phyloP scores from a whole-genome alignment of 164 flowering plant genomes.

The Hamamelis virginiana region DNA sequence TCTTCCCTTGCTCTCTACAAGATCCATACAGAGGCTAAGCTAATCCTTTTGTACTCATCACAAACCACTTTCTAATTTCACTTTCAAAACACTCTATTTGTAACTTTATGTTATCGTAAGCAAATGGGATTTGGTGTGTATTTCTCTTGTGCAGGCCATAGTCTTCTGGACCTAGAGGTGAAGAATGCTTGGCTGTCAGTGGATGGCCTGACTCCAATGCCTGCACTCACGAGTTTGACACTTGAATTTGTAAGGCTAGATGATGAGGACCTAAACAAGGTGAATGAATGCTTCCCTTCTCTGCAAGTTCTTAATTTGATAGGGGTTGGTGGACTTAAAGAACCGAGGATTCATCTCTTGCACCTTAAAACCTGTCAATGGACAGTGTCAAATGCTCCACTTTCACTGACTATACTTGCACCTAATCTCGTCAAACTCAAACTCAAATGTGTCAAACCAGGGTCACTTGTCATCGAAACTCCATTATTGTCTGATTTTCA shows the following conservation, averaged over 20 bases:
- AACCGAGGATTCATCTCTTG: slow-evolving; percentile 40
- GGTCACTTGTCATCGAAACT: slow-evolving; percentile 32
- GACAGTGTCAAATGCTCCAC: slow-evolving; percentile 44
- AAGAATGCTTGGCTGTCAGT: slow-evolving; percentile 62
- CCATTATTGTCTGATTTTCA: slow-evolving; percentile 38
- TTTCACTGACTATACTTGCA: slow-evolving; percentile 32
- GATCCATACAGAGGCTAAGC: too few species aligned
- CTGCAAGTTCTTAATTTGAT: slow-evolving; percentile 39
- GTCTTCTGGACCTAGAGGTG: slow-evolving; percentile 34
- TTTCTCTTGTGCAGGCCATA: slow-evolving; percentile 28
- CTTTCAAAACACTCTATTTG: too few species aligned
- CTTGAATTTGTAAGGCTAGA: slow-evolving; percentile 47
- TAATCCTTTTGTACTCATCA: too few species aligned
- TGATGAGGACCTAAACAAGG: slow-evolving; percentile 45
- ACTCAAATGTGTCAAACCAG: slow-evolving; percentile 38
- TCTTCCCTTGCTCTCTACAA: too few species aligned
- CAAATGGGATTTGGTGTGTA: neutral
- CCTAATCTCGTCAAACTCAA: slow-evolving; percentile 37
- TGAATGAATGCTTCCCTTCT: slow-evolving; percentile 43
- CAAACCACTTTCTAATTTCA: too few species aligned
- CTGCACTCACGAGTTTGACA: slow-evolving; percentile 39
- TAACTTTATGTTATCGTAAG: too few species aligned
- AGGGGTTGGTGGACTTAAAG: slow-evolving; percentile 47
- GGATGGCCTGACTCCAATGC: slow-evolving; percentile 43
- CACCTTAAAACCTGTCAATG: slow-evolving; percentile 45